Percentiles rank a stretch among this genome's conserved stretches.
Conservation (phyloP, 2,329 filamentous ascomycete species). For the Emericellopsis atlantica region DNA sequence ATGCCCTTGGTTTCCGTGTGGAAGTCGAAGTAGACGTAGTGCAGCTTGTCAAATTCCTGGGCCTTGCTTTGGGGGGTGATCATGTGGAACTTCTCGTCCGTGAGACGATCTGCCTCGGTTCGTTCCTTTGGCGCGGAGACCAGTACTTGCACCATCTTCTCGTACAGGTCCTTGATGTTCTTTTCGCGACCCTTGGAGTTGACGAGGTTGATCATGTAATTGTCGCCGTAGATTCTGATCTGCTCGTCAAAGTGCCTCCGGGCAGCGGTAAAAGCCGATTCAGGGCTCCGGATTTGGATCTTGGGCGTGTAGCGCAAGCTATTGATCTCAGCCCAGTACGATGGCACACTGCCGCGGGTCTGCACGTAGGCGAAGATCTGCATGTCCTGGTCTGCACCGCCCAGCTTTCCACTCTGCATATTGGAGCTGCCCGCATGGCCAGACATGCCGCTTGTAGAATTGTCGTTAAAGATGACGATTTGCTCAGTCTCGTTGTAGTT, state of each 20-base stretch:
- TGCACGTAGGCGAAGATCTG: slow-evolving; percentile 93
- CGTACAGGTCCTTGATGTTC: slow-evolving; percentile 84
- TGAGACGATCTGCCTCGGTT: slow-evolving; percentile 50
- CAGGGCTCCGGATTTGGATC: slow-evolving; percentile 74
- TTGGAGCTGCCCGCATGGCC: slow-evolving; percentile 69
- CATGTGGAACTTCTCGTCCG: slow-evolving; percentile 69
- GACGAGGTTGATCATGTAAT: slow-evolving; percentile 93
- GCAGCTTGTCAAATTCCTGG: slow-evolving; percentile 66
- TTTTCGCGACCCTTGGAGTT: slow-evolving; percentile 91
- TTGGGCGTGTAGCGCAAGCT: slow-evolving; percentile 84
- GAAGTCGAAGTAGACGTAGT: slow-evolving; percentile 98
- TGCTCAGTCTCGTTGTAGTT: slow-evolving; percentile 99
- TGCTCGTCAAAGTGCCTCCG: slow-evolving; percentile 87
- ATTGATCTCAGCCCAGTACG: slow-evolving; percentile 95
- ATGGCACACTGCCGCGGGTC: slow-evolving; percentile 88
- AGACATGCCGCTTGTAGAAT: slow-evolving; percentile 54
- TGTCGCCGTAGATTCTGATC: slow-evolving; percentile 86
- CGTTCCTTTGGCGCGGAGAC: slow-evolving; percentile 52
- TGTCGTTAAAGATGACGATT: slow-evolving; percentile 78
- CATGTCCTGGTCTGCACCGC: slow-evolving; percentile 48
- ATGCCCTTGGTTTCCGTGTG: slow-evolving; percentile 95
- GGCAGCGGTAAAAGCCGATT: slow-evolving; percentile 67
- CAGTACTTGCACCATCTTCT: slow-evolving; percentile 73
- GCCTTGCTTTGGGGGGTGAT: slow-evolving; percentile 52
- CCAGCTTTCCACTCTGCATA: slow-evolving; percentile 61